Base-by-base conservation (phyloP, 768 basidiomycete species). In the Hypholoma sublateritium region DNA sequence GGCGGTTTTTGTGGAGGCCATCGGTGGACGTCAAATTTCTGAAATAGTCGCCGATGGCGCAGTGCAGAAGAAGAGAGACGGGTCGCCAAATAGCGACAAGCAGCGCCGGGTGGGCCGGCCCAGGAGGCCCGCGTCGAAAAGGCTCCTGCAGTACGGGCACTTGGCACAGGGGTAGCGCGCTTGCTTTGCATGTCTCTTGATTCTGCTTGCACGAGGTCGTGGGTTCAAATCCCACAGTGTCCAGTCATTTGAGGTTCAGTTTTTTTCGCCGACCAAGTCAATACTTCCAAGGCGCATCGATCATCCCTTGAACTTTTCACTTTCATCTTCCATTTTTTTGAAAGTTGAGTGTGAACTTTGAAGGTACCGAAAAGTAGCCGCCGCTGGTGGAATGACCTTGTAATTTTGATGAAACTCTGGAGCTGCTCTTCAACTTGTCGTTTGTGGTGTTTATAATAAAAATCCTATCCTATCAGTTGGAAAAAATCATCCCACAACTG, bases 121-220 rank as follows among this genome's bases (percentile, higher is more conserved):
- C 46, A 14, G 13, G 1, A 25, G 21, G 13, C 9, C 8, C 2
- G n/a, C 24, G 22, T 32, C 22, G 12, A 12, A 6, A 11, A 21
- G 2, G 0, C 8, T 3, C 2, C 2, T 13, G 24, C 11, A 28
- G 3, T 13, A 64, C 45, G 72, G 72, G 72, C 72, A 58, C 67
- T 72, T 73, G 67, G 71, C 70, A 68, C 70, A 72, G 68, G 63
- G 72, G 73, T 73, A 73, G 70, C 70, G 70, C 69, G 71, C 70
- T 62, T 68, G 72, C 71, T 75, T 73, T 68, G 73, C 73, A 73
- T 13, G 39, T 14, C 17, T 41, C 5, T 17, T 5, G 17, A 50
- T 6, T 14, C 5, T 17, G 43, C n/a, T 34, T 71, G 73, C 69
- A 65, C 67, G 69, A 73, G 73, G 73, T 67, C 69, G 67, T 64